Percentiles rank a stretch among this genome's conserved stretches.
These are phyloP conservation scores for Aspergillus amoenus DNA, from an alignment of 2,329 filamentous ascomycete species.

Conservation along the genomic window DNA sequence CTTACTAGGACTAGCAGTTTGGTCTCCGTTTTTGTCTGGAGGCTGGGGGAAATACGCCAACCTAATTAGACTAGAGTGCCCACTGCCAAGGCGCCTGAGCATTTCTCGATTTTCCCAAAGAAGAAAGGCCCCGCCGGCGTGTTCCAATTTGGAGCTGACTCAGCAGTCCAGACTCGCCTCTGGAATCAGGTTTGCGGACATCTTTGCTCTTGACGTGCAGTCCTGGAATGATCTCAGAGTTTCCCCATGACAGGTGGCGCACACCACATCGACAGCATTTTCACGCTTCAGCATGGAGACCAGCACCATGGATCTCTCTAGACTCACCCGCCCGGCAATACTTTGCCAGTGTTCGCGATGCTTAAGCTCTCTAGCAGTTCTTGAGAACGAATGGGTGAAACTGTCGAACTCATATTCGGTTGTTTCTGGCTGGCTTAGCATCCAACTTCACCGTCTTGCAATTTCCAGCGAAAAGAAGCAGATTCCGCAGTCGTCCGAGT, in stretches of 20 bases:
- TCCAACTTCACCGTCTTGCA: constrained; percentile 38
- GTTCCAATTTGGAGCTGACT: constrained; percentile 27
- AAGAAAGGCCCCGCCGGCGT: constrained; percentile 20
- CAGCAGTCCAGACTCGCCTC: constrained; percentile 26
- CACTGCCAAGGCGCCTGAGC: constrained; percentile 3
- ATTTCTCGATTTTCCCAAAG: constrained; percentile 23
- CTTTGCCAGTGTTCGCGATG: constrained; percentile 39
- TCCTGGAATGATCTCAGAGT: neutral
- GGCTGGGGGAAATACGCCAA: neutral
- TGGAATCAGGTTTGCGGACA: constrained; percentile 19
- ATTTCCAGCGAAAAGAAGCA: constrained; percentile 37
- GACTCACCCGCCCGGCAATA: constrained; percentile 38
- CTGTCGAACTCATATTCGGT: constrained; percentile 39
- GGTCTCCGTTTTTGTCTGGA: neutral
- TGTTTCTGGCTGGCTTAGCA: constrained; percentile 38
- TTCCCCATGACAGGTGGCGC: constrained; percentile 13
- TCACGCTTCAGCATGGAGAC: constrained; percentile 4
- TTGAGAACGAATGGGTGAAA: constrained; percentile 43
- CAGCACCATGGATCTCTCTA: constrained; percentile 35
- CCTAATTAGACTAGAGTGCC: constrained; percentile 8
- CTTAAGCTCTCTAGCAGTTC: constrained; percentile 41
- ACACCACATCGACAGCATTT: constrained; percentile 5
- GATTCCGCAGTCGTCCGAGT: constrained; percentile 37
- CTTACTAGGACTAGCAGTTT: neutral
- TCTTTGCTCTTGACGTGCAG: constrained; percentile 11